Evolutionary conservation across 139 green algal genomes (phyloP), one percentile per base, ranked within the genome.

Genomic region (Edaphochlamys debaryana): DNA sequence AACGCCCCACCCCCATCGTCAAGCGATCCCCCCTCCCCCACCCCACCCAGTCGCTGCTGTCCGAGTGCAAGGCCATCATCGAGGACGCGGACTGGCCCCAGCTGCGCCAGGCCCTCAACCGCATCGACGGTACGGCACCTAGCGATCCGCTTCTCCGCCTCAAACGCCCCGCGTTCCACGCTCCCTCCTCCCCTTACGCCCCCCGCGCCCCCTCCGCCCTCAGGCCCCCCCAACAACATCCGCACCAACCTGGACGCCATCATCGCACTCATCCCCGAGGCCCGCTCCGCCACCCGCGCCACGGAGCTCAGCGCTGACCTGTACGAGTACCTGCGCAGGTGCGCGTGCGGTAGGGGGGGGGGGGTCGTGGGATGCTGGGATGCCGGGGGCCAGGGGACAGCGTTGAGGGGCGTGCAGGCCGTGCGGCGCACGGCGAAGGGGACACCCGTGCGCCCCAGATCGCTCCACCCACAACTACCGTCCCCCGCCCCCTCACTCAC

Each of bases 211-310:
- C n/a, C n/a, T n/a, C n/a, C n/a, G n/a, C n/a, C n/a, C n/a, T n/a
- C n/a, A n/a, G 90, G 89, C 0, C 45, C 69, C n/a, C 91, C 92
- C 52, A 95, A 95, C 82, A 95, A 92, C 67, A 69, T 90, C n/a
- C 86, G 87, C 48, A 60, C 87, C 32, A 88, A 84, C 45, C 87
- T 86, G 29, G 78, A 88, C 38, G 40, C 52, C 38, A 42, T 90
- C 52, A 67, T 90, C n/a, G 48, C 60, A 3, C 63, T 70, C 11
- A 66, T 69, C 38, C 37, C 69, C n/a, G 52, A 81, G 25, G 62
- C 76, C 29, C 32, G 41, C 29, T 52, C 42, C 42, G 76, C 76
- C 5, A 52, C 27, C 3, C 54, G 42, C 27, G 85, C 36, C 29
- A 36, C 32, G 34, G 67, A 85, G 58, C 56, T 89, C 42, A 37